These are phyloP conservation scores for Polyporus tsugae DNA, from an alignment of 1,284 basidiomycete species.

Conservation along the genomic window DNA sequence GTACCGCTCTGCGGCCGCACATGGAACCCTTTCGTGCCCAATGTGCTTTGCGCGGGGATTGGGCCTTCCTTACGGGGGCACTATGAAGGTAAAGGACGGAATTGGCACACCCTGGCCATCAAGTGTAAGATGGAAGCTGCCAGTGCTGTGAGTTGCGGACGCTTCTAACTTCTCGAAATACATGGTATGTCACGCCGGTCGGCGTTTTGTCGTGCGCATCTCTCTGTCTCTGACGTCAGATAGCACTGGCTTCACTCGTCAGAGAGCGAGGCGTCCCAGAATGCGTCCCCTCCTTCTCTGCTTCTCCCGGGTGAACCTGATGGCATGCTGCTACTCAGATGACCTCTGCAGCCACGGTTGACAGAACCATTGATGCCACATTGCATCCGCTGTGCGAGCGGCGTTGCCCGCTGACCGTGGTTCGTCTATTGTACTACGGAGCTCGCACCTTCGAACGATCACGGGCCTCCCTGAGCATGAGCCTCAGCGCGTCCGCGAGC, in stretches of 20 bases:
- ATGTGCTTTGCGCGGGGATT: background rate
- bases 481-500: background rate
- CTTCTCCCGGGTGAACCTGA: background rate
- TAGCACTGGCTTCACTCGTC: background rate
- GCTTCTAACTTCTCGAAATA: background rate
- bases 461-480: background rate
- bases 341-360: background rate
- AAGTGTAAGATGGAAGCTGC: background rate
- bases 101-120: background rate
- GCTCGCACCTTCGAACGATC: background rate
- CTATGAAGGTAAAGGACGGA: background rate
- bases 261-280: background rate
- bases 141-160: background rate
- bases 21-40: background rate
- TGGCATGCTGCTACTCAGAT: background rate
- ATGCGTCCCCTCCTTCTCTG: background rate
- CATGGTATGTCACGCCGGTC: background rate
- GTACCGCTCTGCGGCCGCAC: background rate
- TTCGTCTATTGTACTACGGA: background rate
- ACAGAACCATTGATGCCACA: background rate
- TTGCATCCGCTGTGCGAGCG: background rate
- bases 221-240: background rate
- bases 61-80: background rate
- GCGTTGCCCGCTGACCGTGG: background rate
- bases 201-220: background rate